A percentile compares a stretch with the other conserved stretches of the same genome.
Evolutionary conservation across 192 early-diverging fungal genomes (phyloP).

Genomic region (Ramicandelaber brevisporus): DNA sequence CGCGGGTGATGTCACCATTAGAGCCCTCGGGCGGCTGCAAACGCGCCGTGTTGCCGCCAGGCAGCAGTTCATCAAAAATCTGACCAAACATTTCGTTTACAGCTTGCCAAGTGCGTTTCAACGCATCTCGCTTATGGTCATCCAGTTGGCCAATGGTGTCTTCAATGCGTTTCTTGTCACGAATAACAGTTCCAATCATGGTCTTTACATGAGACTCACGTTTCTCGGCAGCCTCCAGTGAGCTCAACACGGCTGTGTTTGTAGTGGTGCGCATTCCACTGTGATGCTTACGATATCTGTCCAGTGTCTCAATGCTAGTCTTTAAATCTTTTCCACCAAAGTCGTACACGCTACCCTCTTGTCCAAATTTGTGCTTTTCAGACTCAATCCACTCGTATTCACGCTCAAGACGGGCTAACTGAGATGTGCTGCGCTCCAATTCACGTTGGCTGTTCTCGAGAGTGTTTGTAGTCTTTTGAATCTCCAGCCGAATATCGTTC

Average conservation of each 20-base stretch:
- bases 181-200: slow-evolving; percentile 70
- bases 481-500: slow-evolving; percentile 42
- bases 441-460: slow-evolving; percentile 42
- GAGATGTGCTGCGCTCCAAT: slow-evolving; percentile 17
- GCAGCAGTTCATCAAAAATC: slow-evolving; percentile 86
- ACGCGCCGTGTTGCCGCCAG: slow-evolving; percentile 72
- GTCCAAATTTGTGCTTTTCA: slow-evolving; percentile 74
- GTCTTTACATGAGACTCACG: slow-evolving; percentile 56
- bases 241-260: slow-evolving; percentile 86
- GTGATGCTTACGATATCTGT: slow-evolving; percentile 51
- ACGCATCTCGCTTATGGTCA: slow-evolving; percentile 68
- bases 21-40: slow-evolving; percentile 65
- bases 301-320: slow-evolving; percentile 44
- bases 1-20: slow-evolving; percentile 46
- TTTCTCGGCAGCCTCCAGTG: slow-evolving; percentile 80
- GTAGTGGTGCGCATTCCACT: slow-evolving; percentile 60
- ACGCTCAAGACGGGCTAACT: slow-evolving; percentile 19
- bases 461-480: slow-evolving; percentile 59
- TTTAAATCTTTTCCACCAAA: slow-evolving; percentile 46
- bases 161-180: slow-evolving; percentile 89
- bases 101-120: slow-evolving; percentile 69
- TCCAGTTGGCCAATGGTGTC: slow-evolving; percentile 75
- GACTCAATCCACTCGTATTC: slow-evolving; percentile 68
- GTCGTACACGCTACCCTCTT: slow-evolving; percentile 57
- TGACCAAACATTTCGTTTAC: slow-evolving; percentile 90